Evolutionary conservation across 495 filamentous ascomycete species (phyloP), one percentile per base, ranked within the genome.

Genomic region (Darksidea phi): DNA sequence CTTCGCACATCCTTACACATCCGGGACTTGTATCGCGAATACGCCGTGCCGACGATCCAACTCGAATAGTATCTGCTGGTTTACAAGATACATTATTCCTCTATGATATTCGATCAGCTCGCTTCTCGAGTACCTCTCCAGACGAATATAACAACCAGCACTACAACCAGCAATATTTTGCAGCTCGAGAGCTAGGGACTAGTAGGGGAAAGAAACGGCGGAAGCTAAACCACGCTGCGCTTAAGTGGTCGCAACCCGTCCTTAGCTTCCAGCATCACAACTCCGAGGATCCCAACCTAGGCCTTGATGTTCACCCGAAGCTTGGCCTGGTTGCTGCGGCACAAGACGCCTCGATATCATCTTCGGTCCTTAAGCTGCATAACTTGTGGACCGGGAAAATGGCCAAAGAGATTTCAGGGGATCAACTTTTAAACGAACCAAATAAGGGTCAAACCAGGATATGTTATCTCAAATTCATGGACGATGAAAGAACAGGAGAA

Each of bases 301-400:
- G 68, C 10, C 28, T 74, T 38, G 72, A 71, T 24, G 55, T 71
- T n/a, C 41, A 64, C 47, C 7, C 57, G 1, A 46, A 69, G 0
- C 34, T 63, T 2, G 69, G 68, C 20, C 28, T 75, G 2, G 50
- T 72, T 12, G 73, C 73, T 26, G 73, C 68, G 3, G 70, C 50
- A 12, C 61, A 69, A 11, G 54, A 63, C 0, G 43, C 59, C 23
- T n/a, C n/a, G 48, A 32, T 0, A 28, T 17, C 20, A 25, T 71
- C 0, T 38, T 43, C 1, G 15, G 10, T 32, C 4, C 10, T 32
- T 3, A 32, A 10, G 28, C 28, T 72, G 1, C 71, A 59, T 37
- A 71, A 57, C 18, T 38, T 71, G 34, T 38, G 47, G 15, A 70
- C 64, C 1, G 68, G 68, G 17, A 28, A 62, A 17, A n/a, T 37